A percentile compares a stretch with the other conserved stretches of the same genome.
phyloP scores from a whole-genome alignment of 805 yeast species.

The Pichia cabralensis region DNA sequence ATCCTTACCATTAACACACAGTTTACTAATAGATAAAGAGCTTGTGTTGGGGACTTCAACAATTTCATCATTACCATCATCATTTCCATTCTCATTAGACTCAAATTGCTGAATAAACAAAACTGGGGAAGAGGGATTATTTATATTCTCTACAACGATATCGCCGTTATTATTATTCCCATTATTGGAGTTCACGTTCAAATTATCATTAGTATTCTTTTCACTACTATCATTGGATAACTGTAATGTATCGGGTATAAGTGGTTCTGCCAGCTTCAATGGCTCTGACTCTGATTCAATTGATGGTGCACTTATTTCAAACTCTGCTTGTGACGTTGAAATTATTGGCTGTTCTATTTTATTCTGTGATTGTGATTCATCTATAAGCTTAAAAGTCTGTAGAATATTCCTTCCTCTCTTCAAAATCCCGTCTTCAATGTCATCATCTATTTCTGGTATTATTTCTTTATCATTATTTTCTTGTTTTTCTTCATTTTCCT shows the following conservation, averaged over 20 bases:
- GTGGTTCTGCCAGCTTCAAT: too few species aligned
- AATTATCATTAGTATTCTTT: too few species aligned
- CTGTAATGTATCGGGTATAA: too few species aligned
- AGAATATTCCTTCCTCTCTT: constrained; percentile 1
- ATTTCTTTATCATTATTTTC: background rate
- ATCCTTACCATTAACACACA: constrained; percentile 1
- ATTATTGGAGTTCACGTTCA: too few species aligned
- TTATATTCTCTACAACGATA: background rate
- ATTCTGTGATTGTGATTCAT: constrained; percentile 3
- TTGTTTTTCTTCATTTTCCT: background rate
- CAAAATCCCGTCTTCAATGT: constrained; percentile 1
- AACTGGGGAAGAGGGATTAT: background rate
- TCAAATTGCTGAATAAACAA: background rate
- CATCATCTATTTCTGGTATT: constrained; percentile 1
- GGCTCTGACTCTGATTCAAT: too few species aligned
- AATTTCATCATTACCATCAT: background rate
- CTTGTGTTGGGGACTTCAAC: constrained; percentile 13
- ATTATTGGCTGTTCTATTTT: background rate
- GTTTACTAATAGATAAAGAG: constrained; percentile 4
- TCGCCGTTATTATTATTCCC: too few species aligned
- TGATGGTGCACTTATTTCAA: too few species aligned
- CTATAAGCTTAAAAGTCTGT: constrained; percentile 2
- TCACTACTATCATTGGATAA: too few species aligned
- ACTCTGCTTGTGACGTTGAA: background rate
- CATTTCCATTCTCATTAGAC: background rate